Evolutionary conservation across 2,329 filamentous ascomycete genomes (phyloP).

Genomic region (Penicillium palitans): DNA sequence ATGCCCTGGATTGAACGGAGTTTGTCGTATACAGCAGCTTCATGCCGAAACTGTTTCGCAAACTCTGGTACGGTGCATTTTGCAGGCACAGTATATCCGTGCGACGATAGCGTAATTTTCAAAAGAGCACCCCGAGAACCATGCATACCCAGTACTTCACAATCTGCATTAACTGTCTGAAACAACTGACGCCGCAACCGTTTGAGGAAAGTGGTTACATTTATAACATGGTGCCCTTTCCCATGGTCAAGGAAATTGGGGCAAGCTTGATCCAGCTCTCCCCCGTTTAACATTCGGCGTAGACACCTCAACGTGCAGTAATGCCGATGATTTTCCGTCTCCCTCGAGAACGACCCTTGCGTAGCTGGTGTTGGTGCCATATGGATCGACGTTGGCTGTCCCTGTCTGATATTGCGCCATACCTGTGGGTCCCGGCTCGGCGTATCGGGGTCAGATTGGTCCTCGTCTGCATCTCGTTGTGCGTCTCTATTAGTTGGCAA

Average conservation of each 20-base stretch:
- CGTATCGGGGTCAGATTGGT: slow-evolving; percentile 7
- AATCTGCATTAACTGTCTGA: slow-evolving; percentile 15
- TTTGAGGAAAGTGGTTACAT: background rate
- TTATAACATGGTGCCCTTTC: slow-evolving; percentile 3
- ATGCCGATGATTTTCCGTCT: slow-evolving; percentile 4
- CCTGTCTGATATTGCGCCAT: background rate
- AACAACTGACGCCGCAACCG: slow-evolving; percentile 6
- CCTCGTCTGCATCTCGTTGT: background rate
- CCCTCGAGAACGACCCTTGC: background rate
- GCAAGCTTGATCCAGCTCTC: slow-evolving; percentile 13
- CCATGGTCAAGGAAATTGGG: slow-evolving; percentile 15
- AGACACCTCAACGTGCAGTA: slow-evolving; percentile 16
- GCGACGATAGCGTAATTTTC: slow-evolving; percentile 28
- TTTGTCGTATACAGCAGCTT: slow-evolving; percentile 25
- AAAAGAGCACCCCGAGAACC: slow-evolving; percentile 27
- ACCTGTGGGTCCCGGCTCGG: slow-evolving; percentile 5
- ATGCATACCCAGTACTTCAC: slow-evolving; percentile 26
- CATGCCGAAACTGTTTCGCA: slow-evolving; percentile 16
- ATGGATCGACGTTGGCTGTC: background rate
- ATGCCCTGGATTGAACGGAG: slow-evolving; percentile 25
- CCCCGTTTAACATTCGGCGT: slow-evolving; percentile 4
- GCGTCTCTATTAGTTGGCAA: background rate
- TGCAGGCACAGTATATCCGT: slow-evolving; percentile 31
- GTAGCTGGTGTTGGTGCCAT: background rate
- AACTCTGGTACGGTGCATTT: slow-evolving; percentile 27